Conservation (phyloP, 202 grass and related monocot genomes). For the Schoenoplectus tabernaemontani region DNA sequence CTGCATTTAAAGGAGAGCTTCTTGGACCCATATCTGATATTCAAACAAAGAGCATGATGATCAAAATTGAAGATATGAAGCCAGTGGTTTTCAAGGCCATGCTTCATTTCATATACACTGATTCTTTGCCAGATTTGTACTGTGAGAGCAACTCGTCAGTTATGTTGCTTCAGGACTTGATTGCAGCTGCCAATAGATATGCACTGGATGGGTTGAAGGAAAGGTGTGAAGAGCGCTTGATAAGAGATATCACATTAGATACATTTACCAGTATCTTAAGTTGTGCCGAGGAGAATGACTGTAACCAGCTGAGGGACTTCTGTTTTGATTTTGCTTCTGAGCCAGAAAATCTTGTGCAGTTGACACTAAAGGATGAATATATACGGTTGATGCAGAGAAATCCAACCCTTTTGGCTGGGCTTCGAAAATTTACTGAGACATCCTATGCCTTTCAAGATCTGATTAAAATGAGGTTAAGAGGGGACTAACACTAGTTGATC, state of each 20-base stretch:
- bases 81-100: neutral
- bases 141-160: neutral
- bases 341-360: neutral
- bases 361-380: slow-evolving; percentile 8
- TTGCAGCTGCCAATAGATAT: neutral
- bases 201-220: neutral
- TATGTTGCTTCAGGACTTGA: neutral
- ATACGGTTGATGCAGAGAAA: neutral
- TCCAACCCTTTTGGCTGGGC: neutral
- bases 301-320: neutral
- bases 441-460: neutral
- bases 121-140: neutral
- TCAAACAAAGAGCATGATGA: neutral
- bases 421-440: neutral
- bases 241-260: slow-evolving; percentile 1
- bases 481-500: neutral
- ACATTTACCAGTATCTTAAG: slow-evolving; percentile 6
- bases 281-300: neutral
- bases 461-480: neutral
- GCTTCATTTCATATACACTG: slow-evolving; percentile 18
- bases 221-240: neutral
- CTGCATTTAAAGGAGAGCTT: neutral
- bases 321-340: neutral
- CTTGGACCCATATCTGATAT: neutral
- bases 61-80: neutral